Evolutionary conservation across 305 asterid genomes (phyloP), one percentile per base, ranked within the genome.

Genomic region (Fraxinus greggii): DNA sequence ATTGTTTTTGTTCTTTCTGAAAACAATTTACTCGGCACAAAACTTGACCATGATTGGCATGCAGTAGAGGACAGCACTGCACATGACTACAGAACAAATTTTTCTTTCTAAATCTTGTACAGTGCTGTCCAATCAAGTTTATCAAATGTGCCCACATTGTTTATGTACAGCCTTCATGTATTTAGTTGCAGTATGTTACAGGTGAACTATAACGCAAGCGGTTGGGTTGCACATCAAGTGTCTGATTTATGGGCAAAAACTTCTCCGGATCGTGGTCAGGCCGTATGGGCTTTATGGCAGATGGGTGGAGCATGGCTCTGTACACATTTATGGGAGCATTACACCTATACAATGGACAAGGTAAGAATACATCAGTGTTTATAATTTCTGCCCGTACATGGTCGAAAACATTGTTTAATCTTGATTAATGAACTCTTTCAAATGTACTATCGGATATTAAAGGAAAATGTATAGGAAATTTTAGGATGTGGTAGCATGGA

Each of bases 271-370:
- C 80, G 78, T 12, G 95, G 97, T 42, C 77, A 89, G 54, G 90
- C 94, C 1, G 89, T 87, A 79, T 92, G 94, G 94, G 93, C 98
- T 42, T 72, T 88, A 77, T 93, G 98, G 98, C 97, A 76, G 78
- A 92, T 93, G 98, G 95, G 98, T n/a, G 98, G 97, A 83, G 93
- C 95, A 6, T 93, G 98, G 98, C 92, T 92, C 63, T 90, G 90
- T 80, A 91, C 97, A 32, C 98, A 93, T 88, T 77, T 93, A 42
- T 93, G 94, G 94, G 98, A 93, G 84, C 95, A 92, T 83, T 93
- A 92, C 76, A 86, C 93, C 32, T 92, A 88, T 70, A 92, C 97
- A 72, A 72, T 91, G 90, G 93, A 93, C 86, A 91, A 83, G 80
- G 98, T 93, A 88, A 86, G 86, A 79, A 76, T 23, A 21, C 1